These are phyloP conservation scores for Mucor lusitanicus DNA, from an alignment of 371 early-diverging fungal species.

Conservation along the genomic window DNA sequence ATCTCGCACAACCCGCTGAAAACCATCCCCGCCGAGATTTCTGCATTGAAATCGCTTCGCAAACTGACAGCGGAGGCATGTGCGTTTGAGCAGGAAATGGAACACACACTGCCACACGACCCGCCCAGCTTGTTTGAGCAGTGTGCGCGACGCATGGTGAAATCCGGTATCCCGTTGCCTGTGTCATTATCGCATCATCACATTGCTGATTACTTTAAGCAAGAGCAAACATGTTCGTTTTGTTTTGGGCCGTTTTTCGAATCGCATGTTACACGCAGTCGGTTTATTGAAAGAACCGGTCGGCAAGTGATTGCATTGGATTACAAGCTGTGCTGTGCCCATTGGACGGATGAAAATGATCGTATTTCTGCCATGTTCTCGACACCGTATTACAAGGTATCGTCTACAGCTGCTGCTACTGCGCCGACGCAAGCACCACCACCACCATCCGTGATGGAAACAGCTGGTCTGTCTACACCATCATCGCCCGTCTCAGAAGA, in stretches of 20 bases:
- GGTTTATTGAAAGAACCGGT: constrained; percentile 66
- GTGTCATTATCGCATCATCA: constrained; percentile 45
- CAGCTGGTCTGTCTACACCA: background rate
- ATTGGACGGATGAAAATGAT: constrained; percentile 47
- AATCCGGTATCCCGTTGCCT: constrained; percentile 62
- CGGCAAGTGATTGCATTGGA: constrained; percentile 38
- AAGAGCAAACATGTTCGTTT: constrained; percentile 74
- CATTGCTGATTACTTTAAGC: constrained; percentile 68
- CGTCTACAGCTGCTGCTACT: background rate
- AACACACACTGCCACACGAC: constrained; percentile 28
- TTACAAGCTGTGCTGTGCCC: constrained; percentile 43
- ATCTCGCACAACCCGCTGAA: constrained; percentile 68
- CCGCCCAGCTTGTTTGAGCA: constrained; percentile 73
- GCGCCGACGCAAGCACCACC: background rate
- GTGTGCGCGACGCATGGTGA: constrained; percentile 74
- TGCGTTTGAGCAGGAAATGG: constrained; percentile 40
- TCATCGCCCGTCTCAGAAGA: background rate
- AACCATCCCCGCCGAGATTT: constrained; percentile 41
- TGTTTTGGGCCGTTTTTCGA: constrained; percentile 90
- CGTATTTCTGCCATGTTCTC: constrained; percentile 39
- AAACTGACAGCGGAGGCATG: constrained; percentile 58
- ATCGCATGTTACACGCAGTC: constrained; percentile 58
- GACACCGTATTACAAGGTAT: constrained; percentile 2
- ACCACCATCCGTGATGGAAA: background rate
- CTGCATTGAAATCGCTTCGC: constrained; percentile 58